Percentiles rank a stretch among this genome's conserved stretches.
These are phyloP conservation scores for Dactylis glomerata DNA, from an alignment of 176 grass and related monocot genomes.

Conservation along the genomic window DNA sequence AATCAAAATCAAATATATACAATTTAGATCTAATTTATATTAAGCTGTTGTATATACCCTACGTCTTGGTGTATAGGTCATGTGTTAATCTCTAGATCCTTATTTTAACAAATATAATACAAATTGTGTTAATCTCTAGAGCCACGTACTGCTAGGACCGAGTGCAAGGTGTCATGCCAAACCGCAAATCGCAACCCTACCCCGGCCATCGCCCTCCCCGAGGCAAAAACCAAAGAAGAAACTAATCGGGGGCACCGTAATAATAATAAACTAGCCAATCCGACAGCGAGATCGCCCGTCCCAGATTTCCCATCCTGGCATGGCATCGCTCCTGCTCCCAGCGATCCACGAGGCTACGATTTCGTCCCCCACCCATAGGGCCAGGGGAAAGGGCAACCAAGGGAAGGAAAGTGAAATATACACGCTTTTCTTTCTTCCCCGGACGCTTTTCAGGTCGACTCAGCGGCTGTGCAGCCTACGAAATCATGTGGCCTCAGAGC, in stretches of 20 bases:
- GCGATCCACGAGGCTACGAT: neutral
- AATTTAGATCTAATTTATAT: too few species aligned
- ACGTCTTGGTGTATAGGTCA: too few species aligned
- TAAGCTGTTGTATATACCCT: too few species aligned
- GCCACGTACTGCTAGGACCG: neutral
- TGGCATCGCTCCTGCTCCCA: neutral
- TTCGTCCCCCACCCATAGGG: neutral
- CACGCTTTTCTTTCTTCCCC: neutral
- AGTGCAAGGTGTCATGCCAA: neutral
- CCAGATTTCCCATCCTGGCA: neutral
- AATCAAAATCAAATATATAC: too few species aligned
- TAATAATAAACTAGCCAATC: neutral
- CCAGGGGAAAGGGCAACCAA: neutral
- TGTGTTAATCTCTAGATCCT: too few species aligned
- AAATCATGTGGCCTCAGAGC: conserved; percentile 7
- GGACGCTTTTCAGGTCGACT: neutral
- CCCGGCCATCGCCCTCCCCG: neutral
- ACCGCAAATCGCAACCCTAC: neutral
- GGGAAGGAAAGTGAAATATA: neutral
- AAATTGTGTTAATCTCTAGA: too few species aligned
- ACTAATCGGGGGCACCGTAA: neutral
- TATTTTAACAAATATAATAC: too few species aligned
- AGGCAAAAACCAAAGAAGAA: neutral
- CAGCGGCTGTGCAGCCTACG: neutral
- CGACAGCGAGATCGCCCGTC: neutral